Percentiles rank a stretch among this genome's conserved stretches.
phyloP scores from a whole-genome alignment of 805 yeast genomes.

The Candida krabiensis region DNA sequence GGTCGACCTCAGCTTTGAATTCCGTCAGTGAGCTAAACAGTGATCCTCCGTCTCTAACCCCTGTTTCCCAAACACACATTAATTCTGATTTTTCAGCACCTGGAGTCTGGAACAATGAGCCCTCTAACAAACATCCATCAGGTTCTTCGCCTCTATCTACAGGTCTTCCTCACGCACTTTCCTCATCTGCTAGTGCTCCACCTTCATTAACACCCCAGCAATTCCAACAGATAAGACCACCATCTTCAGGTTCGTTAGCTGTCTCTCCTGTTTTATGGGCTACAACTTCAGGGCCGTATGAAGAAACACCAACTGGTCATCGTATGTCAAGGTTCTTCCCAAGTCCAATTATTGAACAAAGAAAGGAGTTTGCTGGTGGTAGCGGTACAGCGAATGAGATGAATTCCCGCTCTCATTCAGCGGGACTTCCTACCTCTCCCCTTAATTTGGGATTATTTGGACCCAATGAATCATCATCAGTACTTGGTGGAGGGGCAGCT shows the following conservation, averaged over 20 bases:
- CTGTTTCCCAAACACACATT: not conserved
- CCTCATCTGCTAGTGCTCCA: too few relatives aligned
- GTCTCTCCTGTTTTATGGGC: constrained; percentile 30
- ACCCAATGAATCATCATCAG: constrained; percentile 3
- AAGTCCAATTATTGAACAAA: constrained; percentile 29
- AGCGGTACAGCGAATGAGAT: constrained; percentile 5
- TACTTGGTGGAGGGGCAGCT: constrained; percentile 1
- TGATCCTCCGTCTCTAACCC: not conserved
- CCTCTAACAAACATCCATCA: not conserved
- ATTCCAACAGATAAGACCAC: too few relatives aligned
- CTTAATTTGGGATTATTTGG: constrained; percentile 19
- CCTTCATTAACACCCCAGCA: too few relatives aligned
- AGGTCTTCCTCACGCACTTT: not conserved
- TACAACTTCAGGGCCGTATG: constrained; percentile 16
- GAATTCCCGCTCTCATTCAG: constrained; percentile 19
- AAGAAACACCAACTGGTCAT: constrained; percentile 25
- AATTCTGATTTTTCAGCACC: not conserved
- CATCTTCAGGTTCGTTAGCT: constrained; percentile 11
- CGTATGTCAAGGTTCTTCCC: constrained; percentile 37
- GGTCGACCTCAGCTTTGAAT: not conserved
- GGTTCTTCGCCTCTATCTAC: not conserved
- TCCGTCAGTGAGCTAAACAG: not conserved
- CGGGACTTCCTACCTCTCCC: constrained; percentile 23
- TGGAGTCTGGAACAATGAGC: not conserved
- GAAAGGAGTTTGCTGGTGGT: constrained; percentile 12